Percentiles rank a stretch among this genome's conserved stretches.
Conservation (phyloP, 306 rosid genomes). For the Rosa persica region DNA sequence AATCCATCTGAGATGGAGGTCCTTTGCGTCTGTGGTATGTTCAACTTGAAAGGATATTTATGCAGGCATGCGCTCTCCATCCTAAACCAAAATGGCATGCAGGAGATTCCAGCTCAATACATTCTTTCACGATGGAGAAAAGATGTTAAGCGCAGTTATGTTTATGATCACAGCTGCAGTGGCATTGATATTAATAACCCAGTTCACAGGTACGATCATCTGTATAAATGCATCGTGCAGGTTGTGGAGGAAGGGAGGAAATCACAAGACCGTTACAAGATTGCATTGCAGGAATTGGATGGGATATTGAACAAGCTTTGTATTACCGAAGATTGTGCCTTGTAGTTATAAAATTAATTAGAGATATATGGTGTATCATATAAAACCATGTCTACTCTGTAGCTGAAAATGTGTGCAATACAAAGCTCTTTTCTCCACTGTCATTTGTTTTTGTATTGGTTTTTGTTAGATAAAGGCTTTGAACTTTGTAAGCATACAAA, state of each 20-base stretch:
- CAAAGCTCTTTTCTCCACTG: neutral
- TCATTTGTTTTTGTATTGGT: neutral
- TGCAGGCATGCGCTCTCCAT: slow-evolving; percentile 68
- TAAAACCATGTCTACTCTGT: neutral
- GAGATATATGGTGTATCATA: slow-evolving; percentile 1
- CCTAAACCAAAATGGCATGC: slow-evolving; percentile 56
- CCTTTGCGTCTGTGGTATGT: slow-evolving; percentile 62
- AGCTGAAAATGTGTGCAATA: slow-evolving; percentile 12
- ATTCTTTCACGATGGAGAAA: slow-evolving; percentile 70
- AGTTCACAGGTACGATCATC: slow-evolving; percentile 56
- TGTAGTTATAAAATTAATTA: neutral
- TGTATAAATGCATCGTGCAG: slow-evolving; percentile 59
- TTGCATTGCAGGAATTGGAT: slow-evolving; percentile 41
- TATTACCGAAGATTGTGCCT: slow-evolving; percentile 30
- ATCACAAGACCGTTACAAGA: slow-evolving; percentile 47
- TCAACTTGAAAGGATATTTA: slow-evolving; percentile 64
- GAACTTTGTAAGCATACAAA: neutral
- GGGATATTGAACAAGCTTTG: slow-evolving; percentile 59
- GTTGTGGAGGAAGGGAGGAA: slow-evolving; percentile 71
- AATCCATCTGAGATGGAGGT: slow-evolving; percentile 62
- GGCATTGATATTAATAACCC: slow-evolving; percentile 56
- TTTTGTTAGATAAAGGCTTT: neutral
- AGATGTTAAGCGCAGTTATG: slow-evolving; percentile 49
- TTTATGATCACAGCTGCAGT: slow-evolving; percentile 37
- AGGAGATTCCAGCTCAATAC: slow-evolving; percentile 64